phyloP scores from a whole-genome alignment of 2,329 filamentous ascomycete genomes.

The Nemania serpens region DNA sequence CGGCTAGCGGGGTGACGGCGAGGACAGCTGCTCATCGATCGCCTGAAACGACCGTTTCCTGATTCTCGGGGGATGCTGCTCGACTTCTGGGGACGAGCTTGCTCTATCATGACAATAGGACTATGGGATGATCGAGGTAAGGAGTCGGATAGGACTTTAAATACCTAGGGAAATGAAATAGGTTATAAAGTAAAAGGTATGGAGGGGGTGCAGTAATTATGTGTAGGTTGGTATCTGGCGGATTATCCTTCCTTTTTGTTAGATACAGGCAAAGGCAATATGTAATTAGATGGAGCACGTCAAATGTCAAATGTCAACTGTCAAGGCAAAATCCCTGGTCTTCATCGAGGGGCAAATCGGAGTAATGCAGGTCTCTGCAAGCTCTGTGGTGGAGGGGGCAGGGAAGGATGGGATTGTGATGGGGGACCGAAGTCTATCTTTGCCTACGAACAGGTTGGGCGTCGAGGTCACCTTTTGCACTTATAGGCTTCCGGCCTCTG shows the following conservation, averaged over 20 bases:
- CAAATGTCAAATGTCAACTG: background rate
- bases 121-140: background rate
- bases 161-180: background rate
- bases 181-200: background rate
- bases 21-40: background rate
- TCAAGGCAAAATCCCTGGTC: background rate
- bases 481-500: slow-evolving; percentile 7
- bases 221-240: slow-evolving; percentile 6
- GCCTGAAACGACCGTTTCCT: background rate
- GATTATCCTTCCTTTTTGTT: slow-evolving; percentile 22
- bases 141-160: slow-evolving; percentile 1
- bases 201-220: slow-evolving; percentile 4
- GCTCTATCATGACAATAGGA: background rate
- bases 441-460: slow-evolving; percentile 3
- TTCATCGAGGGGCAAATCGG: slow-evolving; percentile 25
- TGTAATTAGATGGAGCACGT: slow-evolving; percentile 2
- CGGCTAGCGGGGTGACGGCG: background rate
- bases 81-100: background rate
- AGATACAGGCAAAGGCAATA: slow-evolving; percentile 16
- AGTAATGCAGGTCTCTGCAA: slow-evolving; percentile 23
- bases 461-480: slow-evolving; percentile 19
- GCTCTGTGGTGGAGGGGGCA: slow-evolving; percentile 20
- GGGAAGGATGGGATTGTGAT: slow-evolving; percentile 1
- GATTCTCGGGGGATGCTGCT: background rate
- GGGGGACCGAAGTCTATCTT: slow-evolving; percentile 14